Evolutionary conservation across 2,329 filamentous ascomycete species (phyloP).

Genomic region (Hymenotorrendiella dingleyae): DNA sequence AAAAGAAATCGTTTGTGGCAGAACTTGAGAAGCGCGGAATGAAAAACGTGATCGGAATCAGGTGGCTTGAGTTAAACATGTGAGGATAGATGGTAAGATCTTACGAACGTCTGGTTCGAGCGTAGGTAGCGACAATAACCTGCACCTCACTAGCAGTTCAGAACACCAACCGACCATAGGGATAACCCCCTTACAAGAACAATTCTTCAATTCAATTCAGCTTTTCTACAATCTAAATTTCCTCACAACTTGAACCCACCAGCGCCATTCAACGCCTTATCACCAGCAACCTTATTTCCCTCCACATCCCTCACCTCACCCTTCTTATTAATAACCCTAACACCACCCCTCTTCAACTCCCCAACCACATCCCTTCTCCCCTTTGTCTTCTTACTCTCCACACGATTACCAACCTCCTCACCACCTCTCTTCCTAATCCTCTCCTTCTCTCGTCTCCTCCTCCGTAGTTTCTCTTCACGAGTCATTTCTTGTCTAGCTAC

Average conservation of each 20-base stretch:
- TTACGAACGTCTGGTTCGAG: too few species aligned
- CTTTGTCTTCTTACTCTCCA: conserved; percentile 53
- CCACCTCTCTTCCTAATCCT: conserved; percentile 65
- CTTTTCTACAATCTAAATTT: too few species aligned
- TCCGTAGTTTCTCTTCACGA: conserved; percentile 74
- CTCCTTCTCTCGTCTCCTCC: conserved; percentile 79
- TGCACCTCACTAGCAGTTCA: too few species aligned
- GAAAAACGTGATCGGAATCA: too few species aligned
- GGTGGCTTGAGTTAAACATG: too few species aligned
- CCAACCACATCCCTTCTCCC: conserved; percentile 44
- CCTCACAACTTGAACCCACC: conserved; percentile 59
- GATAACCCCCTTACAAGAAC: too few species aligned
- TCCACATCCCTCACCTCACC: conserved; percentile 80
- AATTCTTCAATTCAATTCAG: too few species aligned
- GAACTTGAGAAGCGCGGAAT: too few species aligned
- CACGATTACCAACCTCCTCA: conserved; percentile 40
- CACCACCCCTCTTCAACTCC: conserved; percentile 72
- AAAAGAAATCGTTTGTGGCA: too few species aligned
- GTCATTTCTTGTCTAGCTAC: conserved; percentile 80
- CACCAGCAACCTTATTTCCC: conserved; percentile 63
- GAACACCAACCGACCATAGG: too few species aligned
- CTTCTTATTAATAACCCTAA: conserved; percentile 87
- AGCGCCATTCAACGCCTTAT: conserved; percentile 43
- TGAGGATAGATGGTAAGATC: too few species aligned
- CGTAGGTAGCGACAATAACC: too few species aligned